phyloP scores from a whole-genome alignment of 108 stramenopile species.

The Skeletonema costatum region DNA sequence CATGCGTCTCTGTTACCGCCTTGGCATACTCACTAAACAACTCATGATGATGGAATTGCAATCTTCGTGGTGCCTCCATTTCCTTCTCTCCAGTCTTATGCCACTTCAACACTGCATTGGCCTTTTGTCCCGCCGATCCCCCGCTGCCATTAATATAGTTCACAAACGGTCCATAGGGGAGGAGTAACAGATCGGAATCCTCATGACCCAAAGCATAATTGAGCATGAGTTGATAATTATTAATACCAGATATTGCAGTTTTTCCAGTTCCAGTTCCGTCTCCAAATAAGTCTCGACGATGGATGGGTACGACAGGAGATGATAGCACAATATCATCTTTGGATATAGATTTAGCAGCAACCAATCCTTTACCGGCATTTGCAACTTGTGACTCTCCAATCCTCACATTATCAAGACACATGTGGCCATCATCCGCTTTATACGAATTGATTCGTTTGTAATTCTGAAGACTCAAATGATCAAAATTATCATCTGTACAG shows the following conservation, averaged over 20 bases:
- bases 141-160: constrained; percentile 26
- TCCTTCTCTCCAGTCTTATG: constrained; percentile 13
- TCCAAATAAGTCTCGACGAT: constrained; percentile 37
- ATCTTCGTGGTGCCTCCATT: constrained; percentile 9
- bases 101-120: constrained; percentile 39
- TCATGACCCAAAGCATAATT: constrained; percentile 39
- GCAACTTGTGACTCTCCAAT: constrained; percentile 4
- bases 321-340: constrained; percentile 34
- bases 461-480: constrained; percentile 22
- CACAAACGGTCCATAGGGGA: constrained; percentile 37
- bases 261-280: constrained; percentile 14
- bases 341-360: constrained; percentile 18
- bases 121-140: constrained; percentile 10
- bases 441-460: constrained; percentile 13
- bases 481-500: constrained; percentile 63
- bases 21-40: constrained; percentile 23
- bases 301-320: constrained; percentile 47
- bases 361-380: constrained; percentile 9
- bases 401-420: constrained; percentile 51
- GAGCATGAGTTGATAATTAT: constrained; percentile 31
- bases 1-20: constrained; percentile 19
- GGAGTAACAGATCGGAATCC: constrained; percentile 28
- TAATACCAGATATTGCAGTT: constrained; percentile 13
- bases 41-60: constrained; percentile 36
- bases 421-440: constrained; percentile 27